phyloP scores from a whole-genome alignment of 78 protist species.

The Dictyostelium capitatum region DNA sequence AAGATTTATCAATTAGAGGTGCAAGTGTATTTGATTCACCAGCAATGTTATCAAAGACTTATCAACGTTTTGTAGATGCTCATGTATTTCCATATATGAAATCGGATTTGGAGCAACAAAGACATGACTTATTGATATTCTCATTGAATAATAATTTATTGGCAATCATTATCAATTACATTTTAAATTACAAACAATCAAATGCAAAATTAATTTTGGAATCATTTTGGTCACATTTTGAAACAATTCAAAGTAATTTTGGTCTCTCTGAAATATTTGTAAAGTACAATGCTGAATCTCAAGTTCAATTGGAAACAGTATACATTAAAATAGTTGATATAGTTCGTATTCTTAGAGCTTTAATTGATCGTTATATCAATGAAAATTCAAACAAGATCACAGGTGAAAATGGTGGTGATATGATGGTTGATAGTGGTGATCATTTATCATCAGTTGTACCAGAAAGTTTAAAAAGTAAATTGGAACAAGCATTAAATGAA shows the following conservation, averaged over 20 bases:
- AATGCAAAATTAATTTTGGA: constrained; percentile 61
- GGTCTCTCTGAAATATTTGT: constrained; percentile 24
- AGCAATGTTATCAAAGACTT: not conserved
- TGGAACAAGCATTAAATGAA: not conserved
- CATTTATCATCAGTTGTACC: not conserved
- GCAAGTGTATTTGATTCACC: not conserved
- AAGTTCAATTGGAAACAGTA: not conserved
- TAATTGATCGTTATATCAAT: constrained; percentile 27
- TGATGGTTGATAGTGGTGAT: not conserved
- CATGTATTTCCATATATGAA: not conserved
- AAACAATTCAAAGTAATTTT: not conserved
- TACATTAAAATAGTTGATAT: constrained; percentile 27
- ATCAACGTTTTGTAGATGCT: constrained; percentile 4
- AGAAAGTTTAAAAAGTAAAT: constrained; percentile 24
- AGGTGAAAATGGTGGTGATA: not conserved
- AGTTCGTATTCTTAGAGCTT: not conserved
- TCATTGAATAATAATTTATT: constrained; percentile 51
- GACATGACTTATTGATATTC: constrained; percentile 21
- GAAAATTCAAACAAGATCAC: constrained; percentile 18
- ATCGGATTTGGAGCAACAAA: constrained; percentile 25
- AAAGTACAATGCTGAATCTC: not conserved
- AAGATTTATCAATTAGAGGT: constrained; percentile 25
- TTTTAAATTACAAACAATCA: not conserved
- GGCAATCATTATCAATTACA: constrained; percentile 29
- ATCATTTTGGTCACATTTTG: constrained; percentile 35